Evolutionary conservation across 805 yeast genomes (phyloP).

Genomic region (Pichia cabralensis): DNA sequence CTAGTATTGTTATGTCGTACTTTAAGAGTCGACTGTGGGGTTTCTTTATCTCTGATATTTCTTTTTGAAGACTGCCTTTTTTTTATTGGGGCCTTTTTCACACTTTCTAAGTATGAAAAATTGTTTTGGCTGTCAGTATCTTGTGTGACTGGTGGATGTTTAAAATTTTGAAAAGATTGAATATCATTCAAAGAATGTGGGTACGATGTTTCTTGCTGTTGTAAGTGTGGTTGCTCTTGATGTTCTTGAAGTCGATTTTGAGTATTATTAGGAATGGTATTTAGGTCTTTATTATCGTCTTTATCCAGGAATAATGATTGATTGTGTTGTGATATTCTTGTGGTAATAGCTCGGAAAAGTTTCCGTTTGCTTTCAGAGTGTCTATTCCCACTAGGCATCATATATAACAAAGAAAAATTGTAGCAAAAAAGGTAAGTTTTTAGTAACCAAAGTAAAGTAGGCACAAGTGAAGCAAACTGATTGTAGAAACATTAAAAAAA

Average conservation of each 20-base stretch:
- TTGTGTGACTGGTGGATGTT: constrained; percentile 1
- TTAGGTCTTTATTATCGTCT: constrained; percentile 10
- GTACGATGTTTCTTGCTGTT: neutral
- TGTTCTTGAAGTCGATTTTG: neutral
- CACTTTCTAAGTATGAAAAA: constrained; percentile 5
- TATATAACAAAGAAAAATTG: too few relatives aligned
- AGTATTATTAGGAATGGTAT: neutral
- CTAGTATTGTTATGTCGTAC: too few relatives aligned
- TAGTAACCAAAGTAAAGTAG: too few relatives aligned
- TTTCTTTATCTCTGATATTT: neutral
- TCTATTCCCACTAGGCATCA: too few relatives aligned
- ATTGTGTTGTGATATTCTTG: constrained; percentile 21
- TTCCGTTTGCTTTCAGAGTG: constrained; percentile 25
- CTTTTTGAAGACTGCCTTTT: too few relatives aligned
- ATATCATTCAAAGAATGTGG: neutral
- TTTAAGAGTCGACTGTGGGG: too few relatives aligned
- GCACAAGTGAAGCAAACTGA: too few relatives aligned
- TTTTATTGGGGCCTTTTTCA: constrained; percentile 4
- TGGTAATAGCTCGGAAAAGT: constrained; percentile 26
- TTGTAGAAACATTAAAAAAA: too few relatives aligned
- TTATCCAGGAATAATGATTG: constrained; percentile 3
- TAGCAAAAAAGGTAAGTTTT: too few relatives aligned
- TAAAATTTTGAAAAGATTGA: neutral
- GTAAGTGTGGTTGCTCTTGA: neutral
- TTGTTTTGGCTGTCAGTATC: neutral